Conservation (phyloP, 371 early-diverging fungal species). For the Apophysomyces sp. region DNA sequence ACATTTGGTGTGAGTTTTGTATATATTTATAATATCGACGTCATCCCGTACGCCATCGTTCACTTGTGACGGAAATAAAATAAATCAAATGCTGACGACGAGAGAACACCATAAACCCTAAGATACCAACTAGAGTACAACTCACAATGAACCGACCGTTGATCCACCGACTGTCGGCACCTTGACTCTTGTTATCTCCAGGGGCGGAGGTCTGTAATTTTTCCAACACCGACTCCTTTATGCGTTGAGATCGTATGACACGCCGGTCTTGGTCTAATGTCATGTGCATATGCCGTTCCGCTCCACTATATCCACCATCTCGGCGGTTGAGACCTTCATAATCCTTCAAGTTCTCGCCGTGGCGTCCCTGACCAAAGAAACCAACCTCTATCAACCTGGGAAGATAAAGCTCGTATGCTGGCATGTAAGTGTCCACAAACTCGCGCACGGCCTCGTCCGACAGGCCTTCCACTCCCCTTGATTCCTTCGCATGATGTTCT, state of each 20-base stretch:
- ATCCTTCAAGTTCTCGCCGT: slow-evolving; percentile 16
- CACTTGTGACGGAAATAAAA: background rate
- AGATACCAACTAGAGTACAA: slow-evolving; percentile 2
- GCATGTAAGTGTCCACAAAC: slow-evolving; percentile 92
- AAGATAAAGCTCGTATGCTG: slow-evolving; percentile 80
- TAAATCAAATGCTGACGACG: background rate
- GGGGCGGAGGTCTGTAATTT: background rate
- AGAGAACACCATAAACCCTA: background rate
- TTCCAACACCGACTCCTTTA: slow-evolving; percentile 8
- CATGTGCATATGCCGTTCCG: slow-evolving; percentile 30
- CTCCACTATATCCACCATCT: slow-evolving; percentile 33
- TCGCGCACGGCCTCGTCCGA: slow-evolving; percentile 68
- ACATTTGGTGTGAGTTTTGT: no score
- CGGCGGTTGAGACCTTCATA: slow-evolving; percentile 35
- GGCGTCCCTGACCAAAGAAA: slow-evolving; percentile 41
- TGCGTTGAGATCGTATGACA: slow-evolving; percentile 17
- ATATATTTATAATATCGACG: background rate
- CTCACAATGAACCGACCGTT: background rate
- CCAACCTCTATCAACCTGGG: slow-evolving; percentile 53
- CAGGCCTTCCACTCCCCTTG: slow-evolving; percentile 52
- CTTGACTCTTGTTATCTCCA: background rate
- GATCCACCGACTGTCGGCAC: background rate
- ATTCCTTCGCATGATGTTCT: slow-evolving; percentile 64
- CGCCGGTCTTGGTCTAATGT: slow-evolving; percentile 32
- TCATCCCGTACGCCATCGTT: background rate